Evolutionary conservation across 2,329 filamentous ascomycete genomes (phyloP).

Genomic region (Xylaria sp.): DNA sequence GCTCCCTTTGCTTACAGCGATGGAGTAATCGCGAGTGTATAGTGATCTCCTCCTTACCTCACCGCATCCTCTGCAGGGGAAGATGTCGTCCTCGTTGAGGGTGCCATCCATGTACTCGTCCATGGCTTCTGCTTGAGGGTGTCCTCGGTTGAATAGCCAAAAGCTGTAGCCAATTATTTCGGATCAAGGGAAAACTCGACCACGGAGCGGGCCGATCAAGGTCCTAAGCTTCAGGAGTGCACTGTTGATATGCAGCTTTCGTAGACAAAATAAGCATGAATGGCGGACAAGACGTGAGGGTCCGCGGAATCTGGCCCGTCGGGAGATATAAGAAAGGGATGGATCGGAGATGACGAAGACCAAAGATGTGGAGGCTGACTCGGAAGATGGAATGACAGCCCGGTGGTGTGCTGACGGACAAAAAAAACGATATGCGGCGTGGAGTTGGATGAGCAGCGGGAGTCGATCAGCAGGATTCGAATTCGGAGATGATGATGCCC

Average conservation of each 20-base stretch:
- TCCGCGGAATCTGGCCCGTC: slow-evolving; percentile 3
- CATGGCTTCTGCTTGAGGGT: slow-evolving; percentile 36
- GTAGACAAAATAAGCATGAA: slow-evolving; percentile 22
- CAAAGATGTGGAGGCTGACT: not conserved
- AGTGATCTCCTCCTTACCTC: slow-evolving; percentile 54
- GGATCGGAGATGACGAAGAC: slow-evolving; percentile 2
- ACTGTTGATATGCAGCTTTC: slow-evolving; percentile 3
- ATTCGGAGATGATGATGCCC: not conserved
- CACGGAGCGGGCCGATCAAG: not conserved
- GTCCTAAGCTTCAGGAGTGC: not conserved
- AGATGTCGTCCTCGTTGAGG: slow-evolving; percentile 75
- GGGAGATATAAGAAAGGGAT: not conserved
- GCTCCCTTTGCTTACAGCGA: not conserved
- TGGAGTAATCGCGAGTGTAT: not conserved
- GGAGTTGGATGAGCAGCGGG: not conserved
- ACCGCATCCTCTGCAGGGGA: slow-evolving; percentile 88
- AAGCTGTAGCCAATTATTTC: not conserved
- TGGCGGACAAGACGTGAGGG: slow-evolving; percentile 6
- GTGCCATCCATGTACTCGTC: slow-evolving; percentile 59
- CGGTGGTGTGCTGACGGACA: not conserved
- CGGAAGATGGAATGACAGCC: not conserved
- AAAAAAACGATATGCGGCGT: not conserved
- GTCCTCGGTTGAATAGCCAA: slow-evolving; percentile 13
- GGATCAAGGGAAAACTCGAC: not conserved
- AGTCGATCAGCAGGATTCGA: not conserved